Evolutionary conservation across 2,329 filamentous ascomycete genomes (phyloP).

Genomic region (Paraphaeosphaeria minitans): DNA sequence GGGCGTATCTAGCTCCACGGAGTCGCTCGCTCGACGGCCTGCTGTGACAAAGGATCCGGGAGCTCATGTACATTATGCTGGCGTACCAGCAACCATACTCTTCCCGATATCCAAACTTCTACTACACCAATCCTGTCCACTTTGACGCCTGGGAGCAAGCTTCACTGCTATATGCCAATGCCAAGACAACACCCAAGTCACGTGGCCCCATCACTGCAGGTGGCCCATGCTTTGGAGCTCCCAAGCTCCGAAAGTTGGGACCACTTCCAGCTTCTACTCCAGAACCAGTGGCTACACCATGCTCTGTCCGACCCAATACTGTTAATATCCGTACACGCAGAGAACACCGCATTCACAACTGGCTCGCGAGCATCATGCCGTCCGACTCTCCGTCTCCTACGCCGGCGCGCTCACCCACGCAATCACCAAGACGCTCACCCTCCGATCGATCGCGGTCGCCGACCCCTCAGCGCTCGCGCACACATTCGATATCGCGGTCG

Average conservation of each 20-base stretch:
- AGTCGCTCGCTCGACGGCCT: neutral
- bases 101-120: neutral
- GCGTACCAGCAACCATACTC: neutral
- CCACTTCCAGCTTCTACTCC: slow-evolving; percentile 17
- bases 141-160: neutral
- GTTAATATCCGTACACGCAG: neutral
- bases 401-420: slow-evolving; percentile 40
- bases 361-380: slow-evolving; percentile 15
- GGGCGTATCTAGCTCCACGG: no score
- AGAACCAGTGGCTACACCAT: neutral
- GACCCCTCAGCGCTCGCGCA: slow-evolving; percentile 43
- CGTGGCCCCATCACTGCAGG: slow-evolving; percentile 11
- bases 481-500: slow-evolving; percentile 42
- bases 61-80: neutral
- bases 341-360: neutral
- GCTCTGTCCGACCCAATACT: neutral
- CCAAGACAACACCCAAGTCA: slow-evolving; percentile 11
- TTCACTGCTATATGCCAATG: neutral
- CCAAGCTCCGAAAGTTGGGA: no score
- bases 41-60: no score
- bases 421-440: slow-evolving; percentile 29
- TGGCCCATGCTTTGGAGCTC: slow-evolving; percentile 5
- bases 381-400: slow-evolving; percentile 31
- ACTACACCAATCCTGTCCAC: neutral
- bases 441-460: slow-evolving; percentile 35